Evolutionary conservation across 2,329 filamentous ascomycete genomes (phyloP), one percentile per base, ranked within the genome.

Genomic region (Didymella keratinophila): DNA sequence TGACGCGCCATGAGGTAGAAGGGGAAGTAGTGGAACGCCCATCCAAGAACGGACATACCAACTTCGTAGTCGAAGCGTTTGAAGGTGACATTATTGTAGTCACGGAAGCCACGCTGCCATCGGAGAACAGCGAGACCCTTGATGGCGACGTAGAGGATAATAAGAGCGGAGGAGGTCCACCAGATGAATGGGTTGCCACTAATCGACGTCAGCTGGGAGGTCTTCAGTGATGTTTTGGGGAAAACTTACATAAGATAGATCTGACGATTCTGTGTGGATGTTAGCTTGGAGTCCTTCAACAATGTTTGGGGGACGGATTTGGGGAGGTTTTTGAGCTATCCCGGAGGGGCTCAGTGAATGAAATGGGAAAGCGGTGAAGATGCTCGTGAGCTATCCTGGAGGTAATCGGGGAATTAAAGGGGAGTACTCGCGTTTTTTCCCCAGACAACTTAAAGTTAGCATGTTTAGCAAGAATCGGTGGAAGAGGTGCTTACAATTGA

Each of bases 1-100:
- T 99, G 95, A 69, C 95, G 93, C 75, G 95, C 88, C 95, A 99
- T 98, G 57, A 99, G 86, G 82, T 88, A 99, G 82, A 99, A 99
- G 11, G 95, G 95, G 83, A 99, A 98, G 82, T 97, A 99, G 80
- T 99, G 95, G 78, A 99, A 89, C 46, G 91, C 92, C 95, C 95
- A 99, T 67, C 91, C 95, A 9, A 99, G 86, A 30, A 97, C 90
- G 18, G 88, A 92, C 52, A 88, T 92, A 61, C 95, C 95, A 59
- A 98, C 87, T 79, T 99, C 95, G 74, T 97, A 98, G 79, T 98
- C 95, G 77, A 98, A 99, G 56, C 95, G 92, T 82, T 97, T 97
- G 84, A 98, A 96, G 37, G 86, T 90, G 47, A 87, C 77, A 75
- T 90, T 88, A 60, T 84, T 80, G 78, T 99, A 98, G 79, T 99